These are phyloP conservation scores for Sanghuangporus sanghuang DNA, from an alignment of 1,284 basidiomycete genomes.

Conservation along the genomic window DNA sequence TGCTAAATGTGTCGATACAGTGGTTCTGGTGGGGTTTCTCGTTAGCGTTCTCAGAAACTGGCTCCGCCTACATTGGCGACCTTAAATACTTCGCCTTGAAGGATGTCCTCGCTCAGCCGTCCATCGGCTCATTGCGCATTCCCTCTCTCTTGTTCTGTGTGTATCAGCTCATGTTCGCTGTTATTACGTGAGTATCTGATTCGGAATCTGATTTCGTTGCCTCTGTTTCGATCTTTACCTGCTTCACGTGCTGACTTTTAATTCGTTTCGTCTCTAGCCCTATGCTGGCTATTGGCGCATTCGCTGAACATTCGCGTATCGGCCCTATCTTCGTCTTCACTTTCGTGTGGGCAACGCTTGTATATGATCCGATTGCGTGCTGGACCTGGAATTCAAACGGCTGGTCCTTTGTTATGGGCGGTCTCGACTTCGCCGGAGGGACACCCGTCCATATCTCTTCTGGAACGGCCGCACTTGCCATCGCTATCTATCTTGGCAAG, in stretches of 20 bases:
- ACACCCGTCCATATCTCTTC: constrained; percentile 93
- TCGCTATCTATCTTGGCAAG: constrained; percentile 89
- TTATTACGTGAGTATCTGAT: constrained; percentile 57
- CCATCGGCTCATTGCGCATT: constrained; percentile 65
- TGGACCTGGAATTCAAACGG: constrained; percentile 94
- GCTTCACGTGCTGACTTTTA: background rate
- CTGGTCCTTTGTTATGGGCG: constrained; percentile 78
- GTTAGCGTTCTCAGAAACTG: constrained; percentile 63
- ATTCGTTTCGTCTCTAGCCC: constrained; percentile 36
- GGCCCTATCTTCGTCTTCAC: constrained; percentile 87
- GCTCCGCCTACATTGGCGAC: constrained; percentile 56
- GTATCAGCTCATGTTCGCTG: constrained; percentile 89
- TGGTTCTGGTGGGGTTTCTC: constrained; percentile 78
- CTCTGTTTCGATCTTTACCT: background rate
- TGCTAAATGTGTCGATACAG: constrained; percentile 25
- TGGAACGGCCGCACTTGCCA: constrained; percentile 87
- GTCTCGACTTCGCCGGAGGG: constrained; percentile 86
- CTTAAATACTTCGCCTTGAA: constrained; percentile 83
- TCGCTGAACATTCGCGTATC: constrained; percentile 87
- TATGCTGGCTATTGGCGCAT: constrained; percentile 85
- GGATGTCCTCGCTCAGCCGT: constrained; percentile 73
- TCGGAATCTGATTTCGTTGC: background rate
- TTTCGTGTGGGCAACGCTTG: constrained; percentile 90
- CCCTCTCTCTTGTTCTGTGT: constrained; percentile 85
- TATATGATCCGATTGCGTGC: constrained; percentile 90